Evolutionary conservation across 352 stramenopile species (phyloP), one percentile per base, ranked within the genome.

Genomic region (Thalassiosira mediterranea): DNA sequence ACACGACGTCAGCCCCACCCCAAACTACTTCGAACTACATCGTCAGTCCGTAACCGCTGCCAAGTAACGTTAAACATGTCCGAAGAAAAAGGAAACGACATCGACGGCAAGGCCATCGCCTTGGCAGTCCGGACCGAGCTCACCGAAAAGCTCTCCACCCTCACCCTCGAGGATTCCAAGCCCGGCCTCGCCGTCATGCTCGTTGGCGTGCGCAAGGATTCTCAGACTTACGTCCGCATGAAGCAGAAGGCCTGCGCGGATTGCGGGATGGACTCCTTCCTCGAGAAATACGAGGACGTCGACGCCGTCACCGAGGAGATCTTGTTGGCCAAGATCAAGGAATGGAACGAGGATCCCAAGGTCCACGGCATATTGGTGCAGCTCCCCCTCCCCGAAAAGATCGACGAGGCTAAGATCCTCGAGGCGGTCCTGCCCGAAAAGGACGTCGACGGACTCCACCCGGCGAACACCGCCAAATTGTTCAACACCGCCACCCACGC

Each of bases 381-480:
- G 84, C 87, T 99, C 0, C 97, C 97, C 5, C 74, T 99, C 15
- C 97, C 97, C 0, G 71, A 84, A 0, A 93, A 97, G 59, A 92
- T 99, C 11, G 89, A 98, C 75, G 93, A 98, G 59, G 87, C 95
- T 63, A 72, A 66, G 38, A 96, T 99, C 32, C 95, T 99, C 42
- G 88, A 97, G 54, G 81, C 86, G 3, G 98, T 99, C 1, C 1
- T 65, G 56, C 86, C 84, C 0, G 67, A 88, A 25, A 99, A 99
- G 81, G 97, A 99, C 84, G 97, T 99, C 37, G 97, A 99, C 81
- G 97, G 97, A 0, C 91, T 99, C 23, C 96, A 99, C 75, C 96
- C 97, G 38, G 90, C 97, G 57, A 99, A 99, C 88, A 94, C 98
- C 3, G 97, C 96, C 11, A 90, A 96, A 60, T 85, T 99, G 5